These are phyloP conservation scores for Delonix regia DNA, from an alignment of 306 rosid species.

Conservation along the genomic window DNA sequence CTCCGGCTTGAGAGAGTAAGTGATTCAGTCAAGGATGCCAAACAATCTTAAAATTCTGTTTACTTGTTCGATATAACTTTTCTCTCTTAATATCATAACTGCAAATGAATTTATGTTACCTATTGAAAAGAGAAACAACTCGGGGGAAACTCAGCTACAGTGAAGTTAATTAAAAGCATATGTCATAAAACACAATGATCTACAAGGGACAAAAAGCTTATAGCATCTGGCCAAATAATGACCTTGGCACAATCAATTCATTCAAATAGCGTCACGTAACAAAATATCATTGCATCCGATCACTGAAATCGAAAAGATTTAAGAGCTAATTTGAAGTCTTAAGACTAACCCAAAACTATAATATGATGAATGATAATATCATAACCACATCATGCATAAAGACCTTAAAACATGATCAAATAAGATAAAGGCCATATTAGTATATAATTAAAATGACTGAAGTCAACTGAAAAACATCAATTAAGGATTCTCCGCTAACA, in stretches of 20 bases:
- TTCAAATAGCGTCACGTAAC: not conserved
- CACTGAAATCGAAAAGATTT: not conserved
- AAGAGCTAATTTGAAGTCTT: not conserved
- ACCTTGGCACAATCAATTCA: not conserved
- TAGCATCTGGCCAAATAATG: not conserved
- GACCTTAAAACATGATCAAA: constrained; percentile 14
- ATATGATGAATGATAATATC: not conserved
- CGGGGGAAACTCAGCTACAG: not conserved
- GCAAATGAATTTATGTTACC: not conserved
- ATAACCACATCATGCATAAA: not conserved
- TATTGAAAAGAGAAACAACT: not conserved
- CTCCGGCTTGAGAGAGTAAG: not conserved
- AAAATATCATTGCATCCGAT: not conserved
- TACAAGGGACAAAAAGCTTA: not conserved
- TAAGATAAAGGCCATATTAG: not conserved
- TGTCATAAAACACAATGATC: not conserved
- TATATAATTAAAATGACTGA: constrained; percentile 24
- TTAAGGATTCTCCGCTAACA: constrained; percentile 14
- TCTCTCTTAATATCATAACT: not conserved
- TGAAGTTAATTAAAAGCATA: not conserved
- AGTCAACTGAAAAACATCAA: constrained; percentile 24
- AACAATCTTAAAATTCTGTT: not conserved
- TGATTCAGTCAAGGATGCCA: not conserved
- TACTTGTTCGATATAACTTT: not conserved
- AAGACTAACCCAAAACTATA: constrained; percentile 1